Percentiles rank a stretch among this genome's conserved stretches.
Evolutionary conservation across 345 rosid genomes (phyloP).

Genomic region (Xanthoceras sorbifolium): DNA sequence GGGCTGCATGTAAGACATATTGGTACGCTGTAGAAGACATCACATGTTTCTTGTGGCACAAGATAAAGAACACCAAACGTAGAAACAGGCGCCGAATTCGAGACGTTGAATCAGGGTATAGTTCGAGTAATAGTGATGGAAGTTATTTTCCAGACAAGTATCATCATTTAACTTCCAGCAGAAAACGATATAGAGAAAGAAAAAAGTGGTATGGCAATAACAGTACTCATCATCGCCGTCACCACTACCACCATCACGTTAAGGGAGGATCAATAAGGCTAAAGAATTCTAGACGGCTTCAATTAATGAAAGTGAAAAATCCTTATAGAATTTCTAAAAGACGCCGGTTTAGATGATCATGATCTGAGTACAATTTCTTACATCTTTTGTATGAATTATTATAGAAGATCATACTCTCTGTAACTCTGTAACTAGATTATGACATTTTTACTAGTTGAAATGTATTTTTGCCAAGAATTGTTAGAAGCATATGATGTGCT

Average conservation of each 20-base stretch:
- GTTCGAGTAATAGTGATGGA: conserved; percentile 27
- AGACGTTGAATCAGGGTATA: conserved; percentile 42
- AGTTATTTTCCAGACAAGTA: conserved; percentile 20
- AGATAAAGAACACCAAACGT: conserved; percentile 44
- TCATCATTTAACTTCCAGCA: conserved; percentile 10
- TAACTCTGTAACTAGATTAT: not conserved
- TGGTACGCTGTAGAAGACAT: conserved; percentile 53
- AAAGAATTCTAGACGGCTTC: conserved; percentile 39
- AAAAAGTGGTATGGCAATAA: conserved; percentile 10
- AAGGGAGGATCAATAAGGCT: conserved; percentile 45
- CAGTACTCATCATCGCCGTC: not conserved
- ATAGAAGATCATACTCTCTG: too few relatives aligned
- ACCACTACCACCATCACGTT: conserved; percentile 28
- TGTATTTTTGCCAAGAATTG: not conserved
- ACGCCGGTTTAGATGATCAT: conserved; percentile 17
- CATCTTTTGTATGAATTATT: not conserved
- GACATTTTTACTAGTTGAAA: not conserved
- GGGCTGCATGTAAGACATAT: conserved; percentile 57
- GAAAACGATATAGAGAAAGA: conserved; percentile 35
- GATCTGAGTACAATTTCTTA: not conserved
- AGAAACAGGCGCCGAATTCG: conserved; percentile 33
- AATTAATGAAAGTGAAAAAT: conserved; percentile 7
- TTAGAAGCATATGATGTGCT: not conserved
- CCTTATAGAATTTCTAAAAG: conserved; percentile 32
- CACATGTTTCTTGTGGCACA: conserved; percentile 52